phyloP scores from a whole-genome alignment of 768 basidiomycete genomes.

The Calocybe indica region DNA sequence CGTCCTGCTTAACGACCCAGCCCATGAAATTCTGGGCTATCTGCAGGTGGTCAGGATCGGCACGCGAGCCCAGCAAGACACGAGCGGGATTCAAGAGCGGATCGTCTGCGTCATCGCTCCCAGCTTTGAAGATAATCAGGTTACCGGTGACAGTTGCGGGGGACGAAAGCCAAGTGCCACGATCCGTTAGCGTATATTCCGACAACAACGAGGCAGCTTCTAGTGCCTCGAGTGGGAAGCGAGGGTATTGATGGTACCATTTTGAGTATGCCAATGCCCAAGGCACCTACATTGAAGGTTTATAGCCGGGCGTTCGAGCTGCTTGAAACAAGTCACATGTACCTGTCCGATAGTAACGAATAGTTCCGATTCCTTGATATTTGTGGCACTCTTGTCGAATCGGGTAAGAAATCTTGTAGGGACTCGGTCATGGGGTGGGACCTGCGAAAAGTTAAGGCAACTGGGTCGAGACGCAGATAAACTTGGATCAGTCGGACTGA shows the following conservation, averaged over 20 bases:
- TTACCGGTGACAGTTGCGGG: constrained; percentile 19
- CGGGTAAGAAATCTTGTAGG: constrained; percentile 40
- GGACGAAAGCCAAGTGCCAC: constrained; percentile 40
- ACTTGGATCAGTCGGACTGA: constrained; percentile 14
- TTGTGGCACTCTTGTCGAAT: constrained; percentile 54
- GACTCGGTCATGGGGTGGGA: background rate
- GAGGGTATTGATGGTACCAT: constrained; percentile 57
- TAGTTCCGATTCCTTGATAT: constrained; percentile 48
- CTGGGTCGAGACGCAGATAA: background rate
- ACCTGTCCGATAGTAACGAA: constrained; percentile 48
- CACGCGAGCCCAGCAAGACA: background rate
- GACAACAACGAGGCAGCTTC: constrained; percentile 34
- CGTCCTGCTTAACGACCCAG: background rate
- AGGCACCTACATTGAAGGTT: constrained; percentile 32
- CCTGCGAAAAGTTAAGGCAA: background rate
- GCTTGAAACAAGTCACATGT: background rate
- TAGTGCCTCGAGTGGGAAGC: constrained; percentile 45
- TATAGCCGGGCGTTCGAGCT: background rate
- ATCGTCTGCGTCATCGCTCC: constrained; percentile 32
- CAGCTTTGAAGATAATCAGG: constrained; percentile 32
- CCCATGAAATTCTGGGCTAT: background rate
- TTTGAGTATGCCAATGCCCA: constrained; percentile 47
- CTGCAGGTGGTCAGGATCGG: background rate
- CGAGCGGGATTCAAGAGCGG: constrained; percentile 4
- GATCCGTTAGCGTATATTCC: constrained; percentile 49